These are phyloP conservation scores for Neurospora terricola DNA, from an alignment of 495 filamentous ascomycete genomes.

Conservation along the genomic window DNA sequence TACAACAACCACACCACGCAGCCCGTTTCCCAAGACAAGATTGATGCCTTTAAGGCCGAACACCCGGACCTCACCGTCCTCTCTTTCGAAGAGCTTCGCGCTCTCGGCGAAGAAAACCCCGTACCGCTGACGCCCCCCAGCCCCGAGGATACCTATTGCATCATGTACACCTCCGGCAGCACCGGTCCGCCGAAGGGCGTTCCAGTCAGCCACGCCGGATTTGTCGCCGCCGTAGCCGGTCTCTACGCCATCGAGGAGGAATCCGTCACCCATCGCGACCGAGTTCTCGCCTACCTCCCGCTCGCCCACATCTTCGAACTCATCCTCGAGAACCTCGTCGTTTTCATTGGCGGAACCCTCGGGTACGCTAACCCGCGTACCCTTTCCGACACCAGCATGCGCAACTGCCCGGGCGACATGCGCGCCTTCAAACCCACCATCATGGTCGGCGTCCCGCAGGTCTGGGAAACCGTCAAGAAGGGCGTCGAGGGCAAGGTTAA, in stretches of 20 bases:
- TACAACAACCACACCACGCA: conserved; percentile 34
- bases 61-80: conserved; percentile 31
- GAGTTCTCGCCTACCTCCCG: conserved; percentile 72
- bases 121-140: conserved; percentile 53
- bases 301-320: conserved; percentile 87
- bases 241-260: conserved; percentile 32
- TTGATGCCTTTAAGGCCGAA: conserved; percentile 31
- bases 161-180: conserved; percentile 94
- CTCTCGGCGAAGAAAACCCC: conserved; percentile 56
- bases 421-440: conserved; percentile 69
- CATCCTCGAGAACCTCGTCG: conserved; percentile 60
- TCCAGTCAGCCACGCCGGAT: conserved; percentile 63
- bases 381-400: conserved; percentile 53
- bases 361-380: conserved; percentile 81
- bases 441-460: conserved; percentile 79
- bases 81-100: conserved; percentile 34
- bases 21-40: conserved; percentile 28
- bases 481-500: conserved; percentile 63
- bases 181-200: conserved; percentile 88
- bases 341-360: conserved; percentile 66
- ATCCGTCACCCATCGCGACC: conserved; percentile 44
- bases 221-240: conserved; percentile 53
- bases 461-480: conserved; percentile 69
- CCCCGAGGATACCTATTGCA: conserved; percentile 66
- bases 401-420: conserved; percentile 52